Evolutionary conservation across 2,329 filamentous ascomycete genomes (phyloP), one percentile per base, ranked within the genome.

Genomic region (Colletotrichum falcatum): DNA sequence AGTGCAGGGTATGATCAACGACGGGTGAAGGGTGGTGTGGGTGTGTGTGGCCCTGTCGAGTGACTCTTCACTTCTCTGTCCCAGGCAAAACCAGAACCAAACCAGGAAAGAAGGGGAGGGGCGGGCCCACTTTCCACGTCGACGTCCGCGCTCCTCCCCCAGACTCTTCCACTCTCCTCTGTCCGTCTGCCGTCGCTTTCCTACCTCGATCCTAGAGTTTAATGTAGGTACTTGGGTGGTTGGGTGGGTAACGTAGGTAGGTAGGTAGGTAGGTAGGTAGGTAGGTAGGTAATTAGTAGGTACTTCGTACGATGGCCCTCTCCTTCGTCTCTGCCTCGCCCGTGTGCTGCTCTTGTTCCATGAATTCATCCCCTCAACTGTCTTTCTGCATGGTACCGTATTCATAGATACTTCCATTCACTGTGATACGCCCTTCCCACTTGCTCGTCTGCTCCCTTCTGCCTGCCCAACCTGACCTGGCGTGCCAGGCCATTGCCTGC

Each of bases 61-160:
- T 71, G 68, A 71, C 64, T 71, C 67, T 66, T 70, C 37, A 44
- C 49, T 56, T 70, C 37, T 51, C 49, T 56, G 46, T 51, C 59
- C 59, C 46, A 61, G 48, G 56, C 63, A 70, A 33, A 70, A 70
- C 39, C 35, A 66, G 61, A 53, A 35, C 49, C n/a, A 54, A 54
- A 26, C 59, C 54, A 53, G 37, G 30, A 39, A 63, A 30, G 55
- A 35, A 49, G 49, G 49, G 28, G 20, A 46, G 28, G 54, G 28
- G 20, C 20, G 28, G 62, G 39, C 35, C 66, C 66, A 70, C 66
- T 66, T 56, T 70, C 66, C 51, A 63, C 60, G 60, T 65, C 65
- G 35, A 69, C 66, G 61, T 65, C 51, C 58, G 49, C 64, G 48
- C 49, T 37, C 26, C 26, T 42, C 46, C 48, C 60, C 48, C 60